Evolutionary conservation across 2,329 filamentous ascomycete genomes (phyloP).

Genomic region (Microcyclosporella mali): DNA sequence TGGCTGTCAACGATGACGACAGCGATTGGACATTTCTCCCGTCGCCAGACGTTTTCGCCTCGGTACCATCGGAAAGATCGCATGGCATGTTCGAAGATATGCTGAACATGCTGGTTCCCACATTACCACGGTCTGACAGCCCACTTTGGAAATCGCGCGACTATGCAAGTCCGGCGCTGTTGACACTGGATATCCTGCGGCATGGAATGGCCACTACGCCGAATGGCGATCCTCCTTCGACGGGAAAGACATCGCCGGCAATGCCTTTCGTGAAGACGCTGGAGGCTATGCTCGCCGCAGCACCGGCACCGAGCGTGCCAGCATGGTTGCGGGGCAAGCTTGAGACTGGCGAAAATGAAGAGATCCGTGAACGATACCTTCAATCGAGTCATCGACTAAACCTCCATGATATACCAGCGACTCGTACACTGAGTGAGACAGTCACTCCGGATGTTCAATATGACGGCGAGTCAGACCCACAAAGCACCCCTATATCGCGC

Average conservation of each 20-base stretch:
- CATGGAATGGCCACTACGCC: neutral
- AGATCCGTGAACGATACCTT: slow-evolving; percentile 1
- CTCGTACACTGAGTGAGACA: neutral
- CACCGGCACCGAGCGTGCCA: slow-evolving; percentile 1
- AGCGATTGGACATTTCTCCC: slow-evolving; percentile 18
- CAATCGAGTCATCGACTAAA: neutral
- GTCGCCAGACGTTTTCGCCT: slow-evolving; percentile 8
- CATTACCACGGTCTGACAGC: neutral
- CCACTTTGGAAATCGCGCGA: slow-evolving; percentile 1
- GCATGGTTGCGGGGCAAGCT: neutral
- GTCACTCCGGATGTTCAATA: slow-evolving; percentile 1
- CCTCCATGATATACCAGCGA: neutral
- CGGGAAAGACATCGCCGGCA: neutral
- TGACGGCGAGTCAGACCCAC: neutral
- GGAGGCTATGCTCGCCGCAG: slow-evolving; percentile 1
- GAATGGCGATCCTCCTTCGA: neutral
- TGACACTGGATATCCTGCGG: slow-evolving; percentile 18
- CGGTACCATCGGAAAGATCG: slow-evolving; percentile 3
- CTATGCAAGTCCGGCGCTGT: slow-evolving; percentile 18
- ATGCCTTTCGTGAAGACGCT: slow-evolving; percentile 4
- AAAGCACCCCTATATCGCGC: neutral
- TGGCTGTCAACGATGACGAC: neutral
- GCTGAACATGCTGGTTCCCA: slow-evolving; percentile 13
- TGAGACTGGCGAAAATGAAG: neutral
- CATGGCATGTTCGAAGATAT: slow-evolving; percentile 11